Evolutionary conservation across 768 basidiomycete genomes (phyloP), one percentile per base, ranked within the genome.

Genomic region (Hericium rajendrae): DNA sequence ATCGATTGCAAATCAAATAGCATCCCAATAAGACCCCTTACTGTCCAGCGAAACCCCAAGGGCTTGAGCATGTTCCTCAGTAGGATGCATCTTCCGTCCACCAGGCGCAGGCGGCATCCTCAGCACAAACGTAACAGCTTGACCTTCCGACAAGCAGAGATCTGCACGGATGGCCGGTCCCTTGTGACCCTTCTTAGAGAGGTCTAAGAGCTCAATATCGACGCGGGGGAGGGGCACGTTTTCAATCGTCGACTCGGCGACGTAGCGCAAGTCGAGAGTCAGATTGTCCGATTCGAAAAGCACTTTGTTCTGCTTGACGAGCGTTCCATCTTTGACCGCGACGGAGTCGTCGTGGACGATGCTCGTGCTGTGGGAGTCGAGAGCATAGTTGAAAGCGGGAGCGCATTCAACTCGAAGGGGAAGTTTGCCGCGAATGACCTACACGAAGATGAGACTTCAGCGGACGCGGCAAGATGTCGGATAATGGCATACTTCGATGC

Each of bases 381-480:
- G 79, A 0, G 92, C 94, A 65, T 99, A 99, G 70, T 97, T 86
- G 82, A 99, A 99, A 0, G 94, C 95, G 0, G 95, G 95, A 0
- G 91, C 92, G 64, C 91, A 94, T 73, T 98, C 91, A 70, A 97
- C 78, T 57, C 82, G 77, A 54, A 95, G 75, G 0, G 90, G 85
- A 37, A 97, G 74, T 6, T 68, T 78, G 0, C 95, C 95, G 16
- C 95, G 87, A 62, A 97, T 82, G 58, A 91, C 87, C 75, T 88
- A 69, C 5, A 61, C 12, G 13, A 12, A 43, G 43, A 32, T 54
- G 41, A 38, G 53, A 10, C 46, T n/a, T 39, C 26, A 6, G 20
- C 32, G 48, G 9, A 20, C 16, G 6, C 18, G 15, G 15, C 9
- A 54, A n/a, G 38, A 43, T 38, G 10, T 38, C 49, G n/a, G 9